Conservation (phyloP, 2,329 filamentous ascomycete genomes). For the Ophidiomyces ophidiicola region DNA sequence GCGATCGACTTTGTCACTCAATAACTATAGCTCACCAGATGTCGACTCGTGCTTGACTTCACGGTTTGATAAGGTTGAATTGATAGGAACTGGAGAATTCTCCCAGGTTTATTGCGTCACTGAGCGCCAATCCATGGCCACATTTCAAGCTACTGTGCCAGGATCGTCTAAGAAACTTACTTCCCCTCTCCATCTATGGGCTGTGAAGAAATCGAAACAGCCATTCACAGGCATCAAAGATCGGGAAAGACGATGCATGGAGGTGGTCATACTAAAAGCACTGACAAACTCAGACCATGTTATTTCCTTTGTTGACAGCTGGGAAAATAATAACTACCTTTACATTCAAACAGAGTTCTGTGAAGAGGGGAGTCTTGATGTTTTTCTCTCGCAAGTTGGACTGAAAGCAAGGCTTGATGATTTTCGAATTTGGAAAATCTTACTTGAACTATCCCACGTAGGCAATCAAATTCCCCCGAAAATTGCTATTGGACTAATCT, state of each 20-base stretch:
- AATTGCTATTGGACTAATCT: conserved; percentile 20
- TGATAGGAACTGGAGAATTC: conserved; percentile 80
- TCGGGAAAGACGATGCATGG: conserved; percentile 69
- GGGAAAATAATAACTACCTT: conserved; percentile 73
- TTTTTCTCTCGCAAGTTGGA: conserved; percentile 72
- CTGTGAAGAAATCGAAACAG: conserved; percentile 84
- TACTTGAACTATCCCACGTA: conserved; percentile 74
- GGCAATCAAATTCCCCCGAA: conserved; percentile 24
- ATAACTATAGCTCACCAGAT: conserved; percentile 56
- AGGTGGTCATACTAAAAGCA: conserved; percentile 67
- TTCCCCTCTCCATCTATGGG: conserved; percentile 55
- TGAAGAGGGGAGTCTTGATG: conserved; percentile 80
- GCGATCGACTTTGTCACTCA: conserved; percentile 55
- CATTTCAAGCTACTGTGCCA: conserved; percentile 41
- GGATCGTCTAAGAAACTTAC: conserved; percentile 30
- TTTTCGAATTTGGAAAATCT: conserved; percentile 96
- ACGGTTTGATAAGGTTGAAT: conserved; percentile 69
- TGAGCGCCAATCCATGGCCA: conserved; percentile 10
- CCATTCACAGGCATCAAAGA: conserved; percentile 67
- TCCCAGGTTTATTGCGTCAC: conserved; percentile 62
- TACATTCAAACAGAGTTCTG: conserved; percentile 98
- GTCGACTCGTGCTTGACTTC: conserved; percentile 62
- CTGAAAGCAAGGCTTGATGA: conserved; percentile 81
- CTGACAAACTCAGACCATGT: conserved; percentile 73
- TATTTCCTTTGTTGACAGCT: conserved; percentile 69